These are phyloP conservation scores for Aspergillus nomiae DNA, from an alignment of 2,329 filamentous ascomycete genomes.

Conservation along the genomic window DNA sequence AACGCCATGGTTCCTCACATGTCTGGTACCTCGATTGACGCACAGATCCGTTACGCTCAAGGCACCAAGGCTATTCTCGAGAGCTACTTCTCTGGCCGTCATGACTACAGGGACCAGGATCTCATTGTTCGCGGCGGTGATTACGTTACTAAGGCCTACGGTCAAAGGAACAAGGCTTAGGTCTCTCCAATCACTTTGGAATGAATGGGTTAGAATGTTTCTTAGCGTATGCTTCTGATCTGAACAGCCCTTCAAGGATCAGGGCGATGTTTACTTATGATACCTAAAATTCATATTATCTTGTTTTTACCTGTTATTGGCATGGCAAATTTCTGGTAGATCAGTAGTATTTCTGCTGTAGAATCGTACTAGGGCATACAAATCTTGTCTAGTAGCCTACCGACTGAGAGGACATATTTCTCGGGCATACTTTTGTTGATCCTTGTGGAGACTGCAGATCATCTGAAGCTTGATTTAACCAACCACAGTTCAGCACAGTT, in stretches of 20 bases:
- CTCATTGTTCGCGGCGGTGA: constrained; percentile 87
- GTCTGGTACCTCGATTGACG: constrained; percentile 98
- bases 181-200: constrained; percentile 10
- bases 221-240: constrained; percentile 15
- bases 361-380: not conserved
- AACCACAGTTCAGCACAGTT: not conserved
- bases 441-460: constrained; percentile 6
- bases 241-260: not conserved
- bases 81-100: constrained; percentile 82
- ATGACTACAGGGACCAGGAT: constrained; percentile 88
- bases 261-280: constrained; percentile 19
- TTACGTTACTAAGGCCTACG: constrained; percentile 94
- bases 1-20: constrained; percentile 99
- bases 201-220: constrained; percentile 15
- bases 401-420: not conserved
- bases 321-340: not conserved
- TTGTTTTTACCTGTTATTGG: not conserved
- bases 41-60: constrained; percentile 86
- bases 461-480: constrained; percentile 4
- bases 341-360: not conserved
- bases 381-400: not conserved
- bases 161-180: constrained; percentile 59
- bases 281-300: constrained; percentile 22
- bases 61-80: constrained; percentile 88
- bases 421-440: not conserved